A percentile compares a stretch with the other conserved stretches of the same genome.
These are phyloP conservation scores for Hexamita inflata DNA, from an alignment of 208 protist genomes.

Conservation along the genomic window DNA sequence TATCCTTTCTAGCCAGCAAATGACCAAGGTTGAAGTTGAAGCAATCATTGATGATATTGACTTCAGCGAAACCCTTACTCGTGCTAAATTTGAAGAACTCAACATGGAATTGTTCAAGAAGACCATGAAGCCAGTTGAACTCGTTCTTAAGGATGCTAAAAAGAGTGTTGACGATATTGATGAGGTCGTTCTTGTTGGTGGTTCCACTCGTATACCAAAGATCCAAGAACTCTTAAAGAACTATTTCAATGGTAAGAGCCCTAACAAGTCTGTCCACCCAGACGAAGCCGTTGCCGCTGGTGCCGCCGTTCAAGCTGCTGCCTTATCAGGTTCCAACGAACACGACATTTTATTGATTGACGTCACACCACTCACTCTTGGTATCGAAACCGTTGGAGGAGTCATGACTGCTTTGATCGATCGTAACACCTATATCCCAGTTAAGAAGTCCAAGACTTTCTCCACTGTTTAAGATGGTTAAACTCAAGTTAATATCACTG, in stretches of 20 bases:
- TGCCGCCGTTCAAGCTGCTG: conserved; percentile 35
- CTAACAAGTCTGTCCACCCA: conserved; percentile 41
- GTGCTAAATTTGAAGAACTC: conserved; percentile 52
- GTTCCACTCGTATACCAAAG: conserved; percentile 41
- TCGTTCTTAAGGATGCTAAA: conserved; percentile 56
- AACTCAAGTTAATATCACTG: conserved; percentile 64
- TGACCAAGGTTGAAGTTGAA: conserved; percentile 32
- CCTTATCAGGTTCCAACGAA: conserved; percentile 55
- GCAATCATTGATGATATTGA: conserved; percentile 37
- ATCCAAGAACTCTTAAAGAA: conserved; percentile 28
- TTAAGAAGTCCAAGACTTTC: conserved; percentile 61
- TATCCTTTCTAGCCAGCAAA: conserved; percentile 21
- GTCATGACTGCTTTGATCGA: conserved; percentile 62
- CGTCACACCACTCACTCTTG: conserved; percentile 91
- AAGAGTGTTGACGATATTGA: conserved; percentile 32
- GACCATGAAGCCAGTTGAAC: conserved; percentile 73
- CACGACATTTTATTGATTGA: conserved; percentile 85
- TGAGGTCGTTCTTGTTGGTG: conserved; percentile 43
- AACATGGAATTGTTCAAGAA: conserved; percentile 63
- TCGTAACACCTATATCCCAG: conserved; percentile 39
- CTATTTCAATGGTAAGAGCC: conserved; percentile 34
- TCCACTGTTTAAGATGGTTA: conserved; percentile 74
- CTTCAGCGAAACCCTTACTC: conserved; percentile 38
- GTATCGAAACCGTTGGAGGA: conserved; percentile 86
- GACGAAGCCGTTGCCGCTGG: conserved; percentile 41